Evolutionary conservation across 495 filamentous ascomycete species (phyloP).

Genomic region (Neurospora sp.): DNA sequence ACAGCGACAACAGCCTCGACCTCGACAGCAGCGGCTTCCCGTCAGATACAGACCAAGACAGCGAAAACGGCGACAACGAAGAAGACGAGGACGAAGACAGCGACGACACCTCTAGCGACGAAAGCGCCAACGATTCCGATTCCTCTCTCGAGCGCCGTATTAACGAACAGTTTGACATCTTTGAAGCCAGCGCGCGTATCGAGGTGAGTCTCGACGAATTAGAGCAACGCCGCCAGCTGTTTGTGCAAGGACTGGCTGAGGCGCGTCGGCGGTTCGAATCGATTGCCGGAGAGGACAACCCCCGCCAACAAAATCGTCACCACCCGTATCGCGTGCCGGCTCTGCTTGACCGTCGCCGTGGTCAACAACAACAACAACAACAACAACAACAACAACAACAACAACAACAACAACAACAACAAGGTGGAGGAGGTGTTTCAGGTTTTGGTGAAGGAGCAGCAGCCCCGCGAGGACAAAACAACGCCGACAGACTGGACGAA

Average conservation of each 20-base stretch:
- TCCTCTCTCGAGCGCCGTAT: neutral
- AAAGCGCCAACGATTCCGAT: neutral
- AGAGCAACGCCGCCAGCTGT: neutral
- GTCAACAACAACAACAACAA: neutral
- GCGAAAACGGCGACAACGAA: neutral
- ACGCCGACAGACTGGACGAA: neutral
- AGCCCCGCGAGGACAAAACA: neutral
- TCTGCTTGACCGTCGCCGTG: neutral
- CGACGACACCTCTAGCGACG: neutral
- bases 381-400: neutral
- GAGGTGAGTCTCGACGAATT: neutral
- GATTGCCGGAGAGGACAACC: neutral
- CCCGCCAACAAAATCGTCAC: neutral
- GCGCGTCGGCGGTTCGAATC: neutral
- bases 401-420: neutral
- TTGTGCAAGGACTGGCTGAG: neutral
- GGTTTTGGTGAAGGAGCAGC: neutral
- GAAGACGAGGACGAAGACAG: neutral
- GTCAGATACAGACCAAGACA: neutral
- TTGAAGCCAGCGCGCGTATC: neutral
- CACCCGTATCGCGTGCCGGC: slow-evolving; percentile 1
- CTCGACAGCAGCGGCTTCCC: neutral
- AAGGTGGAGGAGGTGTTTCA: neutral
- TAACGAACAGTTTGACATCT: neutral
- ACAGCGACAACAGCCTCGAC: neutral